Evolutionary conservation across 768 basidiomycete species (phyloP), one percentile per base, ranked within the genome.

Genomic region (Podaxis mareebaensis): DNA sequence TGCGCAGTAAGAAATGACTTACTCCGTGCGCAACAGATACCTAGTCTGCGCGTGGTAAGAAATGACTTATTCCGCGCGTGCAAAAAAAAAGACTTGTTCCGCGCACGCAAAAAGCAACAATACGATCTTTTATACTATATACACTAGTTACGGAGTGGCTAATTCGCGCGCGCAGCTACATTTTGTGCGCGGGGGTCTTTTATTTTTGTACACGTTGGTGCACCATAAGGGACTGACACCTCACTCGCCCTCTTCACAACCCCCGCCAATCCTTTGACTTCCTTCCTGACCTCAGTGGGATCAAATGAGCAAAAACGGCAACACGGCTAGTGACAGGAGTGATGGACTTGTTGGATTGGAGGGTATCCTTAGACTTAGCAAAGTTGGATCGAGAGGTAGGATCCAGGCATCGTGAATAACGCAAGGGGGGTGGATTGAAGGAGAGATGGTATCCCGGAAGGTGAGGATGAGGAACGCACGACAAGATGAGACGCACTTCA

Each of bases 251-350:
- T 68, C 53, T 74, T 68, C 38, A 77, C 67, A 24, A 90, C 79
- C 2, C 88, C 89, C 52, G 89, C 87, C 49, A 90, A 60, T 40
- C 80, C 74, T 68, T 91, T 88, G 61, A 92, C 83, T 7, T 77
- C 77, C 59, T 74, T 72, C 42, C 85, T 82, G 60, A 91, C 84
- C 55, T 78, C 76, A 12, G 67, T 65, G 20, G 76, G 75, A 42
- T 73, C 69, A 1, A 22, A 22, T 1, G 53, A 53, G 11, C 12
- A n/a, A 62, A n/a, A 7, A 8, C 8, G 7, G 36, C 20, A 4
- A 20, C 54, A 17, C 54, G 54, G 26, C 46, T 56, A 26, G 33
- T 4, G 17, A 54, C 24, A 20, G 53, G 55, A 7, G 60, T 13
- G 33, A 24, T 20, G 39, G 54, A 62, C 22, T 57, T 62, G 40